phyloP scores from a whole-genome alignment of 768 basidiomycete species.

The Pulveroboletus sp. region DNA sequence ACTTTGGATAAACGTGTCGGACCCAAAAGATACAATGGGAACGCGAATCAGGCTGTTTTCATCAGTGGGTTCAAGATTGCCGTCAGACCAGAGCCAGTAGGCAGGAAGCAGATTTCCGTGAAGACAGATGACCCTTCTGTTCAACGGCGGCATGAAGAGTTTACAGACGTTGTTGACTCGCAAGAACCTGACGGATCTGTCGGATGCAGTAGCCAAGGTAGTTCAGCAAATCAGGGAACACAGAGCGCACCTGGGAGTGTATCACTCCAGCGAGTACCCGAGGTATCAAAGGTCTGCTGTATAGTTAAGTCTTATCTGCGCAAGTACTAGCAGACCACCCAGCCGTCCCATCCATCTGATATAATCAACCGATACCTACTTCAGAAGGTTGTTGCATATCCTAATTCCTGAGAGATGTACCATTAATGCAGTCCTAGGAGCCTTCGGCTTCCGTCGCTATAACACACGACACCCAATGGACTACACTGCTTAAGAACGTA shows the following conservation, averaged over 20 bases:
- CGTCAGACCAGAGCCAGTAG: neutral
- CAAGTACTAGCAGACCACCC: too few relatives aligned
- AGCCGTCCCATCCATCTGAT: neutral
- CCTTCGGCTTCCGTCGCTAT: neutral
- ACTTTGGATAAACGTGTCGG: neutral
- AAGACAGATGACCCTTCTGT: neutral
- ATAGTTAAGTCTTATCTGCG: neutral
- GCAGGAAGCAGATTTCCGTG: neutral
- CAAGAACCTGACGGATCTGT: too few relatives aligned
- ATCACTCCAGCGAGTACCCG: neutral
- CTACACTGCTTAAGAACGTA: constrained; percentile 1
- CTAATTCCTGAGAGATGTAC: too few relatives aligned
- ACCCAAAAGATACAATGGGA: neutral
- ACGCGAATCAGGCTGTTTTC: neutral
- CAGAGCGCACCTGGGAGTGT: neutral
- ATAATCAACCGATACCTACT: neutral
- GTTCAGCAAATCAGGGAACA: neutral
- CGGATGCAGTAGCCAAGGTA: neutral
- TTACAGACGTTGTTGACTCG: neutral
- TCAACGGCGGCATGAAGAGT: neutral
- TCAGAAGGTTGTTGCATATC: neutral
- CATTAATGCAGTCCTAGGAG: neutral
- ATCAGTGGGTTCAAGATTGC: constrained; percentile 1
- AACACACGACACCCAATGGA: constrained; percentile 7
- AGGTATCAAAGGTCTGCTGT: neutral